A percentile compares a stretch with the other conserved stretches of the same genome.
Evolutionary conservation across 305 asterid genomes (phyloP).

Genomic region (Solanum hybrid): DNA sequence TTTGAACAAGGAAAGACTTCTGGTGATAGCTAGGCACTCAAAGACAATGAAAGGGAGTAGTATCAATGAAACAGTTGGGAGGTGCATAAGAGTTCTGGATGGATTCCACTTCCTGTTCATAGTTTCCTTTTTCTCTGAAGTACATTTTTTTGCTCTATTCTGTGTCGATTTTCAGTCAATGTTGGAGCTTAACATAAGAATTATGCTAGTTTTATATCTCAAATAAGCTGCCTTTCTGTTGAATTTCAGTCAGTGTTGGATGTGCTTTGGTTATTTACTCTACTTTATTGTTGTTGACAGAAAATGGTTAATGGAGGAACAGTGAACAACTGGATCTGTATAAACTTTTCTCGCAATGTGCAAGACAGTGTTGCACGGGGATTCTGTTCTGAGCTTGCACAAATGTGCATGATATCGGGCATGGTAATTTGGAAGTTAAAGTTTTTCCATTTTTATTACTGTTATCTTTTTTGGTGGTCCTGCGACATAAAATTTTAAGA

Average conservation of each 20-base stretch:
- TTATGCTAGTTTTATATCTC: background rate
- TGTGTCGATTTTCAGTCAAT: background rate
- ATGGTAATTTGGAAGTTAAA: slow-evolving; percentile 38
- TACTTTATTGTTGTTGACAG: slow-evolving; percentile 12
- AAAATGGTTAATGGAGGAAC: slow-evolving; percentile 60
- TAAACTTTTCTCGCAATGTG: slow-evolving; percentile 66
- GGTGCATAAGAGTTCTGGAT: background rate
- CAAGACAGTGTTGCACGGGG: slow-evolving; percentile 48
- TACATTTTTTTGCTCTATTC: background rate
- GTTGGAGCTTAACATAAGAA: background rate
- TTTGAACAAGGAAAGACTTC: background rate
- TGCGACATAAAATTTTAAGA: background rate
- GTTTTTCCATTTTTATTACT: background rate
- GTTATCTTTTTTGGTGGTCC: background rate
- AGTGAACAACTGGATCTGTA: slow-evolving; percentile 71
- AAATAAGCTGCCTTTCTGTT: background rate
- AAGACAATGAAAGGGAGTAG: background rate
- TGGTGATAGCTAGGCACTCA: background rate
- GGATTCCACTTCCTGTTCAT: background rate
- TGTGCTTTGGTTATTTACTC: background rate
- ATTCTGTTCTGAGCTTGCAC: slow-evolving; percentile 80
- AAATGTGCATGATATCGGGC: slow-evolving; percentile 85
- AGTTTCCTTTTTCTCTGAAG: background rate
- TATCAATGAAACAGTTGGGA: background rate
- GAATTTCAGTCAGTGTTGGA: background rate